Evolutionary conservation across 2,329 filamentous ascomycete species (phyloP), one percentile per base, ranked within the genome.

Genomic region (Venturia aucupariae): DNA sequence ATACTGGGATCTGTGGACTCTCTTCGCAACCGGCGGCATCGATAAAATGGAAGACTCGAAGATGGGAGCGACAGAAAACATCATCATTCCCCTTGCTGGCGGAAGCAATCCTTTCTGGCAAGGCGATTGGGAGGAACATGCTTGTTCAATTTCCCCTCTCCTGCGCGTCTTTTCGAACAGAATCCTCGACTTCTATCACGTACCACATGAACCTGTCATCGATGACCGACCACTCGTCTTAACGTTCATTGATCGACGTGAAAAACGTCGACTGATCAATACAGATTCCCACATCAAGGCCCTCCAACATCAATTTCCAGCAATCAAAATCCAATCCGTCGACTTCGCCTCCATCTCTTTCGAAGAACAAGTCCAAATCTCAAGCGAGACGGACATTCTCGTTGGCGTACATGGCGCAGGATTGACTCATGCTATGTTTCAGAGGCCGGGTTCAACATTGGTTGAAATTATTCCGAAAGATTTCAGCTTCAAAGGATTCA

Each of bases 371-470:
- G 54, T 79, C 5, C 63, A 66, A 10, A 44, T 76, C 1, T 70
- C 73, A 11, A 73, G 70, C 17, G 68, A 70, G 32, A 78, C 77
- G 0, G 77, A 80, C 65, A 67, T 80, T 19, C 70, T 81, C 10
- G 72, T 79, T 6, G 77, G 77, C 38, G 74, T 78, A 1, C 78
- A 80, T 68, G 79, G 78, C 51, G 77, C 77, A 0, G 78, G 76
- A 0, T 69, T 80, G 19, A 76, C 78, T 4, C 77, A 80, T 66
- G 67, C 68, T 27, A 73, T 80, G 67, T 81, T 79, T 64, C 70
- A 79, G 66, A 72, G 68, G 0, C 68, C 71, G 38, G 68, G 69
- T 4, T 70, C 70, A 1, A 73, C 72, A 19, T 67, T 80, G 8
- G 74, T 80, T 6, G 78, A 81, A 70, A 79, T 81, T 35, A 68